Evolutionary conservation across 495 filamentous ascomycete genomes (phyloP).

Genomic region (Aspergillus cavernicola): DNA sequence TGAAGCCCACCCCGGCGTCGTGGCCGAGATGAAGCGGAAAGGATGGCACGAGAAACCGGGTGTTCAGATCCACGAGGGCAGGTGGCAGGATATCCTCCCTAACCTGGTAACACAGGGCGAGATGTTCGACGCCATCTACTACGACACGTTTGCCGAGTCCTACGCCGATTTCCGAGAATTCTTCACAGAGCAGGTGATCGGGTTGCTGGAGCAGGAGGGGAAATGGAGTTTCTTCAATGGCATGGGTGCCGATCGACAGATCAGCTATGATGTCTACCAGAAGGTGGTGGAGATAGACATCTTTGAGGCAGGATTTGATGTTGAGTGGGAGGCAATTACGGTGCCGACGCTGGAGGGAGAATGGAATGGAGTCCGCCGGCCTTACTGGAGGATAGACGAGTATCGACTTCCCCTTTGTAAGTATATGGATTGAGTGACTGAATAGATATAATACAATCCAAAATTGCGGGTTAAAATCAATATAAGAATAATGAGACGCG

Average conservation of each 20-base stretch:
- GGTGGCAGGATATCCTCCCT: conserved; percentile 82
- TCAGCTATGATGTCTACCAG: conserved; percentile 94
- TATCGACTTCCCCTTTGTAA: conserved; percentile 66
- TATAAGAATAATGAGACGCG: too few species aligned
- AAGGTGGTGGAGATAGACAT: conserved; percentile 92
- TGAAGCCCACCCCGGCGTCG: conserved; percentile 84
- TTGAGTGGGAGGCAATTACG: conserved; percentile 74
- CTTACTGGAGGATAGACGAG: conserved; percentile 81
- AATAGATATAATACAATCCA: conserved; percentile 11
- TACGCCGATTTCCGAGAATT: conserved; percentile 82
- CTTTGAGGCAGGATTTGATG: conserved; percentile 85
- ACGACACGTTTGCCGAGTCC: conserved; percentile 94
- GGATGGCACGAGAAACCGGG: conserved; percentile 63
- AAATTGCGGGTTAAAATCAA: too few species aligned
- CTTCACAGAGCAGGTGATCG: conserved; percentile 82
- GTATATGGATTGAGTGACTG: conserved; percentile 48
- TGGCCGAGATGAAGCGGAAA: conserved; percentile 60
- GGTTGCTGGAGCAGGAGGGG: conserved; percentile 66
- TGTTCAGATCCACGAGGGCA: conserved; percentile 65
- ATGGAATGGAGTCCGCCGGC: conserved; percentile 82
- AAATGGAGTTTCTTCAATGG: conserved; percentile 95
- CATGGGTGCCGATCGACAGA: conserved; percentile 83
- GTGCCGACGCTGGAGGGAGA: conserved; percentile 64
- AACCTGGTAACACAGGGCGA: conserved; percentile 63
- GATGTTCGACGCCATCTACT: conserved; percentile 90